A percentile compares a stretch with the other conserved stretches of the same genome.
These are phyloP conservation scores for Boletus pseudo-olivaceus DNA, from an alignment of 768 basidiomycete species.

Conservation along the genomic window DNA sequence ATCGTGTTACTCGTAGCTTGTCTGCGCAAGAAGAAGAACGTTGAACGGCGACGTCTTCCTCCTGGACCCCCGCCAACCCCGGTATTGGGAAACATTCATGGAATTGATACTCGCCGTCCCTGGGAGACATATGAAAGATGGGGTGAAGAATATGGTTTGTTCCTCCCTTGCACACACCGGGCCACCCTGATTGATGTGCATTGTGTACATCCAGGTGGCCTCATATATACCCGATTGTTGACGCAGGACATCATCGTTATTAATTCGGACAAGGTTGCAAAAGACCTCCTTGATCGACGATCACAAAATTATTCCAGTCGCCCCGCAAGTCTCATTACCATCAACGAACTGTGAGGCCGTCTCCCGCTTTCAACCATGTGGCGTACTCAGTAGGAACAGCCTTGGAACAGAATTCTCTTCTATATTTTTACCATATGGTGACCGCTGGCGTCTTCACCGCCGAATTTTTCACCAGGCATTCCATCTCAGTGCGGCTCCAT, in stretches of 20 bases:
- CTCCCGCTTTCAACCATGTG: neutral
- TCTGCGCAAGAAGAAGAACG: slow-evolving; percentile 11
- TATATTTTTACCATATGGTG: slow-evolving; percentile 27
- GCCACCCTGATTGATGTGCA: neutral
- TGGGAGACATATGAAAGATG: slow-evolving; percentile 23
- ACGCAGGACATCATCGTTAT: slow-evolving; percentile 24
- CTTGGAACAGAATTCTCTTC: slow-evolving; percentile 24
- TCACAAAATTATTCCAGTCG: slow-evolving; percentile 25
- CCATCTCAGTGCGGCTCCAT: slow-evolving; percentile 21
- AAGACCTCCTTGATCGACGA: slow-evolving; percentile 21
- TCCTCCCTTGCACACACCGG: neutral
- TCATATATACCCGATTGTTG: slow-evolving; percentile 24
- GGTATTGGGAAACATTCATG: slow-evolving; percentile 17
- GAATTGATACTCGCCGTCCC: slow-evolving; percentile 16
- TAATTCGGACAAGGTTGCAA: slow-evolving; percentile 25
- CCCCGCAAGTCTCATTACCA: slow-evolving; percentile 12
- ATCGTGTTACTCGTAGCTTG: slow-evolving; percentile 6
- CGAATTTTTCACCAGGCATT: slow-evolving; percentile 37
- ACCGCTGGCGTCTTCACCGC: slow-evolving; percentile 29
- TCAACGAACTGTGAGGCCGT: slow-evolving; percentile 19
- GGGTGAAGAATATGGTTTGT: slow-evolving; percentile 19
- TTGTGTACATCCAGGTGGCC: slow-evolving; percentile 9
- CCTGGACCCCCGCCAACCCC: slow-evolving; percentile 24
- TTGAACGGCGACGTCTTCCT: slow-evolving; percentile 11
- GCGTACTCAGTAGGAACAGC: slow-evolving; percentile 4